Evolutionary conservation across 2,329 filamentous ascomycete species (phyloP).

Genomic region (Calonectria henricotiae): DNA sequence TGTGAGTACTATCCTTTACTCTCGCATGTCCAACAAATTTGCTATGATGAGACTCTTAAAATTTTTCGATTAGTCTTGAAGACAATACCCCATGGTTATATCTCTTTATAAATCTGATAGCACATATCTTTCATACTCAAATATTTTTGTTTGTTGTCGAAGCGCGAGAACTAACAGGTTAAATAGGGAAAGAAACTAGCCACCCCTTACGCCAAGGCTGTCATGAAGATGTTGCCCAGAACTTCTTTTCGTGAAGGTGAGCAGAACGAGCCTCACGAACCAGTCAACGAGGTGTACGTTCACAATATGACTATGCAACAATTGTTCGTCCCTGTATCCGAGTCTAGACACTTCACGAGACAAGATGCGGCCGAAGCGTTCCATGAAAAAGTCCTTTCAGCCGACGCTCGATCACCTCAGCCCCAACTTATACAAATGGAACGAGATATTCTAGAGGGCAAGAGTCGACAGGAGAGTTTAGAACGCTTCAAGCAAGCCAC

Average conservation of each 20-base stretch:
- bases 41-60: conserved; percentile 75
- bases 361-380: conserved; percentile 78
- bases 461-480: conserved; percentile 58
- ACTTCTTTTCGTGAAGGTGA: conserved; percentile 71
- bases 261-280: conserved; percentile 69
- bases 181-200: conserved; percentile 83
- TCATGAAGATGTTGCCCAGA: conserved; percentile 85
- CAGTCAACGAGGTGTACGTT: conserved; percentile 77
- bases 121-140: conserved; percentile 37
- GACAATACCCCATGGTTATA: conserved; percentile 90
- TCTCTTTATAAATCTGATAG: conserved; percentile 56
- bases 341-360: conserved; percentile 76
- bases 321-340: conserved; percentile 76
- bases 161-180: conserved; percentile 47
- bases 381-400: conserved; percentile 72
- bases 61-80: conserved; percentile 99
- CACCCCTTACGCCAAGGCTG: conserved; percentile 81
- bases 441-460: conserved; percentile 62
- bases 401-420: conserved; percentile 75
- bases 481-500: conserved; percentile 62
- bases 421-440: conserved; percentile 74
- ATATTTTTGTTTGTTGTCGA: conserved; percentile 2
- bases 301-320: conserved; percentile 76
- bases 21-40: conserved; percentile 14
- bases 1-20: conserved; percentile 70